These are phyloP conservation scores for Magnusiomyces tetraspermus DNA, from an alignment of 1,139 yeast genomes.

Conservation along the genomic window DNA sequence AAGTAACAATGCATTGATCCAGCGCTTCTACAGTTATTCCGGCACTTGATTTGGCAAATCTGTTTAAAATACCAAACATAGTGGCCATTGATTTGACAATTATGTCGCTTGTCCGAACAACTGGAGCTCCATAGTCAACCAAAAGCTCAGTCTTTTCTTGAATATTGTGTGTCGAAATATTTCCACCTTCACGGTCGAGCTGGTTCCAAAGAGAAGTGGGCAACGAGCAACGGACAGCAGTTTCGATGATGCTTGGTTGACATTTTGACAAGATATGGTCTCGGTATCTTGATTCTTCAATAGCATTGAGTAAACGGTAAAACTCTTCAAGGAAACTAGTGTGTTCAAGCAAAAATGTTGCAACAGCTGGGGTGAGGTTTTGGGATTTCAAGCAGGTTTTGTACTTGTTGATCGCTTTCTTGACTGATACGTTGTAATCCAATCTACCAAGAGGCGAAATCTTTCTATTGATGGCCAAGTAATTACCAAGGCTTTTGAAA, in stretches of 20 bases:
- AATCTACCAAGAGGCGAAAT: conserved; percentile 18
- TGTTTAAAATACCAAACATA: conserved; percentile 27
- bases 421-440: conserved; percentile 21
- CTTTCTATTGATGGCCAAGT: conserved; percentile 20
- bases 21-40: conserved; percentile 25
- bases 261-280: conserved; percentile 22
- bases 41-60: conserved; percentile 20
- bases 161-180: not conserved
- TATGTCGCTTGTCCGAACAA: conserved; percentile 3
- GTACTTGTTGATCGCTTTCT: conserved; percentile 18
- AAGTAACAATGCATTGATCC: conserved; percentile 23
- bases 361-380: conserved; percentile 12
- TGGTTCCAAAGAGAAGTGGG: not conserved
- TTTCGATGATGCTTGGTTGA: conserved; percentile 24
- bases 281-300: conserved; percentile 20
- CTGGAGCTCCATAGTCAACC: conserved; percentile 10
- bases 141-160: conserved; percentile 2
- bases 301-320: conserved; percentile 23
- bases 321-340: conserved; percentile 24
- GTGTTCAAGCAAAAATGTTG: conserved; percentile 25
- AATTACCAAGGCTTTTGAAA: conserved; percentile 20
- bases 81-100: conserved; percentile 26
- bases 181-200: not conserved
- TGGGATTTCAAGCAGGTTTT: conserved; percentile 19
- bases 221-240: conserved; percentile 19